Evolutionary conservation across 139 green algal species (phyloP), one percentile per base, ranked within the genome.

Genomic region (Coccomyxa sp.): DNA sequence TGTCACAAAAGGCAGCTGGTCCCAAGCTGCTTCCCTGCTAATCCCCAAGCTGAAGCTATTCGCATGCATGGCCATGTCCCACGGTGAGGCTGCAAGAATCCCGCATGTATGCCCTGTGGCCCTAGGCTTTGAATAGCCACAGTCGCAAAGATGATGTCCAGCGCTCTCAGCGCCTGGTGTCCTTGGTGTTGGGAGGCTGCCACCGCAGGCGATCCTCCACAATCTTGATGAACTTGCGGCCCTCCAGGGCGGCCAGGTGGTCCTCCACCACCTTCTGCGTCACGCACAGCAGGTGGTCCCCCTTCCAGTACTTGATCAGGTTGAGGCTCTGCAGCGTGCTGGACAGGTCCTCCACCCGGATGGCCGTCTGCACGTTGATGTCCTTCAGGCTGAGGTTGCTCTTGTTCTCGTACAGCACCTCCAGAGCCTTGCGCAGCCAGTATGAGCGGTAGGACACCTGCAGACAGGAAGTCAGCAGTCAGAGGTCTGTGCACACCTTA

Each of bases 331-430:
- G 89, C 84, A 99, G 88, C 36, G 95, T 98, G 77, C 84, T 89
- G 58, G 98, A 91, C 74, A 99, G 92, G 88, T 99, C 97, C 37
- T 99, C 95, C 12, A 86, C 90, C 74, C 92, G 92, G 83, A 99
- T 99, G 79, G 87, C 88, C 2, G 96, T 98, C 36, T 92, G 55
- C 40, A 97, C 93, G 55, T 79, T 92, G 75, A 99, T 86, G 64
- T 99, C 95, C 88, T 98, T 98, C 81, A 99, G 96, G 73, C 82
- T 92, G 34, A 98, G 84, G 69, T 69, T 89, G 37, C 85, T 84
- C 41, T 88, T 88, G 73, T 92, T 84, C 4, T 95, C 87, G 22
- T 87, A 86, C 40, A 99, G 82, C 69, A 97, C 87, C 36, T 93
- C 83, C 44, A 99, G 88, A 79, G 99, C 88, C 73, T 92, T 89